Evolutionary conservation across 768 basidiomycete genomes (phyloP).

Genomic region (Termitomyces titanicus): DNA sequence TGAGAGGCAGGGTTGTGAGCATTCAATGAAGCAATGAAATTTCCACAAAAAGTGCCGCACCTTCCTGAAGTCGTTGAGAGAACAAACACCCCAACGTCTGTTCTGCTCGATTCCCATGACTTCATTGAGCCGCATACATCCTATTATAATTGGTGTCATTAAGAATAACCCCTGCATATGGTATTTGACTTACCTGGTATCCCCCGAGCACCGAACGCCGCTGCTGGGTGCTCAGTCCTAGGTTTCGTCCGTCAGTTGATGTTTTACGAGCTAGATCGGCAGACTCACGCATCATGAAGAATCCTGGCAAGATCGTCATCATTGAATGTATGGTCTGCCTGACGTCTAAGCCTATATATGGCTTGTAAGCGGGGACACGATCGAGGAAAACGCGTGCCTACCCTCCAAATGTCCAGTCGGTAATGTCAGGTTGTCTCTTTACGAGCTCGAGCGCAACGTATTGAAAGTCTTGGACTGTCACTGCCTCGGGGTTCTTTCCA

Average conservation of each 20-base stretch:
- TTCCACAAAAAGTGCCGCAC: slow-evolving; percentile 21
- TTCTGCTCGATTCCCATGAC: slow-evolving; percentile 82
- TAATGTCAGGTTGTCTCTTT: slow-evolving; percentile 38
- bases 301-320: slow-evolving; percentile 68
- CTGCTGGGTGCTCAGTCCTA: slow-evolving; percentile 71
- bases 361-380: not conserved
- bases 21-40: not conserved
- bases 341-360: slow-evolving; percentile 50
- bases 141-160: slow-evolving; percentile 19
- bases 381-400: slow-evolving; percentile 24
- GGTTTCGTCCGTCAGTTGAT: slow-evolving; percentile 1
- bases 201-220: slow-evolving; percentile 70
- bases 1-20: slow-evolving; percentile 16
- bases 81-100: slow-evolving; percentile 77
- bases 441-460: slow-evolving; percentile 35
- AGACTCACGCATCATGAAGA: slow-evolving; percentile 63
- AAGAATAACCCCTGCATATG: not conserved
- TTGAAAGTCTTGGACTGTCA: slow-evolving; percentile 50
- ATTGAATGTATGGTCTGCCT: slow-evolving; percentile 57
- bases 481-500: slow-evolving; percentile 44
- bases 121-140: slow-evolving; percentile 72
- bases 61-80: slow-evolving; percentile 80
- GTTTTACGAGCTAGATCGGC: not conserved
- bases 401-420: slow-evolving; percentile 68
- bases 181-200: slow-evolving; percentile 48